Percentiles rank a stretch among this genome's conserved stretches.
Evolutionary conservation across 2,329 filamentous ascomycete species (phyloP).

Genomic region (Erysiphe neolycopersici): DNA sequence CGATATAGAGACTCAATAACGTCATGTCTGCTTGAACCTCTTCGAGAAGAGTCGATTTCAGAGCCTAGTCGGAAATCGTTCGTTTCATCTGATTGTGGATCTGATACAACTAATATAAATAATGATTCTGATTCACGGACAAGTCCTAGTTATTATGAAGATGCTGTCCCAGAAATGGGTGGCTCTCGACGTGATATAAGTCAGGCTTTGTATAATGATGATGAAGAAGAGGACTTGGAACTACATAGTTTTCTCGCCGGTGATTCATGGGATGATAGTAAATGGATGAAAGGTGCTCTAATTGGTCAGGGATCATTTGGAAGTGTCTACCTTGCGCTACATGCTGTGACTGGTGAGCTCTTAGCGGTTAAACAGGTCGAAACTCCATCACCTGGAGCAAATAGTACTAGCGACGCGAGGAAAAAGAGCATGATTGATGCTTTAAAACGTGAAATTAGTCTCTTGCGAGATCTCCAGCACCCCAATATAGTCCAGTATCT

Average conservation of each 20-base stretch:
- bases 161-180: conserved; percentile 42
- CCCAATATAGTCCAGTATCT: conserved; percentile 96
- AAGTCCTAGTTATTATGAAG: conserved; percentile 63
- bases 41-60: conserved; percentile 64
- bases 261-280: conserved; percentile 87
- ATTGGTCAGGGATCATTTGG: conserved; percentile 96
- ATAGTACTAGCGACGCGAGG: conserved; percentile 58
- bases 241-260: conserved; percentile 72
- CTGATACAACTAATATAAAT: conserved; percentile 42
- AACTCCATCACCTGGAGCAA: conserved; percentile 50
- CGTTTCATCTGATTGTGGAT: conserved; percentile 52
- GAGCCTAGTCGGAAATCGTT: conserved; percentile 89
- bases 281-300: conserved; percentile 97
- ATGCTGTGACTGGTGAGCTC: conserved; percentile 87
- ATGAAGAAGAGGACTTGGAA: conserved; percentile 74
- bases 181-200: conserved; percentile 65
- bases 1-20: conserved; percentile 68
- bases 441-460: conserved; percentile 82
- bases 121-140: conserved; percentile 53
- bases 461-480: conserved; percentile 81
- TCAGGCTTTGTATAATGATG: conserved; percentile 66
- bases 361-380: conserved; percentile 98
- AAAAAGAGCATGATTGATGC: conserved; percentile 98
- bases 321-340: conserved; percentile 78
- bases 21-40: conserved; percentile 65